Conservation (phyloP, 345 rosid species). For the Sisymbrium irio region DNA sequence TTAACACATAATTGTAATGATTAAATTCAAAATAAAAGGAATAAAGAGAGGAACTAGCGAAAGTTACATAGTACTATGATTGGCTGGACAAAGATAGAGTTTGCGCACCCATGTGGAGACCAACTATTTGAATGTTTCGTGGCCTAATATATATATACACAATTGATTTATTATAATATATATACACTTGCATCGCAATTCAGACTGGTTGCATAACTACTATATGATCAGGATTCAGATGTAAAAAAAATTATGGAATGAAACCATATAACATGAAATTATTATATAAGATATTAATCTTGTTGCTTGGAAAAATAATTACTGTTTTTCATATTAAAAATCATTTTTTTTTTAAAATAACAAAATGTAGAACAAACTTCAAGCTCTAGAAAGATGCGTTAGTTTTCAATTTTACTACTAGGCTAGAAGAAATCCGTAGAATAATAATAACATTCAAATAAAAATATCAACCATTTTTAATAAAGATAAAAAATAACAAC, state of each 20-base stretch:
- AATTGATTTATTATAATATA: neutral
- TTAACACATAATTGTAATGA: neutral
- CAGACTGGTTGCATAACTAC: neutral
- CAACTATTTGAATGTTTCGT: slow-evolving; percentile 35
- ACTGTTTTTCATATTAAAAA: neutral
- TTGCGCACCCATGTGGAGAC: slow-evolving; percentile 42
- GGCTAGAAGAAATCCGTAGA: too few species aligned
- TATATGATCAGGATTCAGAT: neutral
- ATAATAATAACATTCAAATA: too few species aligned
- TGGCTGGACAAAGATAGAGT: slow-evolving; percentile 34
- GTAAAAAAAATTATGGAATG: neutral
- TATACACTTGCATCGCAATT: neutral
- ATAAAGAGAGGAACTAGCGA: slow-evolving; percentile 7
- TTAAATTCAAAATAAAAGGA: neutral
- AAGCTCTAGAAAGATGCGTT: too few species aligned
- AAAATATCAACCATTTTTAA: neutral
- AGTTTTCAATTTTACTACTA: too few species aligned
- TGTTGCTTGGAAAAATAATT: neutral
- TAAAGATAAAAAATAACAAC: neutral
- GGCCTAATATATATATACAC: neutral
- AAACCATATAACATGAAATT: neutral
- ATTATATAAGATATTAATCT: neutral
- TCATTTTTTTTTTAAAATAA: too few species aligned
- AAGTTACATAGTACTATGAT: slow-evolving; percentile 23
- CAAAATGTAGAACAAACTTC: too few species aligned